Percentiles rank a stretch among this genome's conserved stretches.
Conservation (phyloP, 805 yeast species). For the Zygotorulaspora chibaensis region DNA sequence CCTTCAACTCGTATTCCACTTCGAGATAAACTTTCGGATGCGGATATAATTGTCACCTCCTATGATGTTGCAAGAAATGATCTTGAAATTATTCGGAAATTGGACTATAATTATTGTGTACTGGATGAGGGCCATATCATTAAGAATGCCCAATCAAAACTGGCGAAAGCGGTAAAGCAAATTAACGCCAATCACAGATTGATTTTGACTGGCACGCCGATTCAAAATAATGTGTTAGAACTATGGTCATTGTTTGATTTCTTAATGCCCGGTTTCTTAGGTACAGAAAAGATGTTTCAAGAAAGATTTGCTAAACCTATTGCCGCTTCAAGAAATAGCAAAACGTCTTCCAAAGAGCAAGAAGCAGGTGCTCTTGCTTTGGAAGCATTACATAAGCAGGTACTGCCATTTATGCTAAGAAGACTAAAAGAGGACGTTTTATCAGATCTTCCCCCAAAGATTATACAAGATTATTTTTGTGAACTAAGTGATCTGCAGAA, state of each 20-base stretch:
- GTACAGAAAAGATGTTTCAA: conserved; percentile 89
- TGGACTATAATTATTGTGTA: conserved; percentile 88
- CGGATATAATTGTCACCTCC: conserved; percentile 90
- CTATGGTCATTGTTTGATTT: conserved; percentile 97
- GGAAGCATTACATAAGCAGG: conserved; percentile 95
- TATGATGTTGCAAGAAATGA: conserved; percentile 97
- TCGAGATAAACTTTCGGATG: conserved; percentile 46
- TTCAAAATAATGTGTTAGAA: conserved; percentile 94
- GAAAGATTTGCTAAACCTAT: conserved; percentile 98
- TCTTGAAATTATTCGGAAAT: conserved; percentile 52
- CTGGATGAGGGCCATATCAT: conserved; percentile 97
- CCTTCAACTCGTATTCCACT: conserved; percentile 65
- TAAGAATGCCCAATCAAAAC: conserved; percentile 82
- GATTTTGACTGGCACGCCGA: conserved; percentile 94
- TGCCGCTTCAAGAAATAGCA: conserved; percentile 85
- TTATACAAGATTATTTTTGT: conserved; percentile 96
- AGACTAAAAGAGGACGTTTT: conserved; percentile 94
- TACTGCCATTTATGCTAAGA: conserved; percentile 91
- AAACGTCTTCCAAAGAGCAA: conserved; percentile 86
- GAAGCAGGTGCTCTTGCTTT: conserved; percentile 95
- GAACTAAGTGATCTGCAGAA: conserved; percentile 89
- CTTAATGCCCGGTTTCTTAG: conserved; percentile 97
- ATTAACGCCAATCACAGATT: conserved; percentile 84
- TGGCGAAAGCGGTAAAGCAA: conserved; percentile 82
- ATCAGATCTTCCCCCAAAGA: conserved; percentile 95